Evolutionary conservation across 208 protist species (phyloP), one percentile per base, ranked within the genome.

Genomic region (Crithidia mellificae): DNA sequence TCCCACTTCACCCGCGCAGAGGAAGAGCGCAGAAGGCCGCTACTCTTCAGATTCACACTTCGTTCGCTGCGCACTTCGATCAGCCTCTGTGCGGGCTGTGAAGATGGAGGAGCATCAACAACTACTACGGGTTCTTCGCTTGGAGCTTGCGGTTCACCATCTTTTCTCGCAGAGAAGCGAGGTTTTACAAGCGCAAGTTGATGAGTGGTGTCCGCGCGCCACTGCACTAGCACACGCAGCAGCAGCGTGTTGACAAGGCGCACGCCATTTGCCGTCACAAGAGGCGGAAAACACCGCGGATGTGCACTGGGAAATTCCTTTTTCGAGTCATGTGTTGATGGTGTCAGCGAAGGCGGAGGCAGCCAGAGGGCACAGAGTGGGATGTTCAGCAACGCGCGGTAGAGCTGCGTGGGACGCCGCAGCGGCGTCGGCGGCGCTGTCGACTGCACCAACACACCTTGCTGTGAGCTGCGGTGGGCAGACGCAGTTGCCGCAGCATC

Each of bases 331-430:
- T 51, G 12, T 17, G 25, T 51, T 25, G 29, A 38, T 14, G 20
- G 5, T 38, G 34, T 12, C 22, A 15, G 9, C 24, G 17, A 22
- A 5, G 47, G 30, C 0, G 44, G 22, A 11, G 59, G 59, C 27
- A 65, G 20, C 4, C 15, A 20, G 32, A 65, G 20, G 12, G 59
- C 15, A 15, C 59, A 55, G 32, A 67, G 69, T 4, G 83, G 83
- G 61, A 88, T 74, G 67, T 74, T 74, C 19, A 67, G 49, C 54
- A 88, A 56, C 1, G 83, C 83, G 6, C 64, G 53, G 44, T 85
- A 84, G 5, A 80, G 75, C 29, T 74, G 63, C 6, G 34, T 39
- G 0, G 56, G 34, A n/a, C 44, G 51, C 12, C 52, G 62, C 3
- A 78, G 59, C 8, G 56, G 15, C 7, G 63, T 36, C 14, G 20